Evolutionary conservation across 768 basidiomycete species (phyloP).

Genomic region (Lactarius trivialis): DNA sequence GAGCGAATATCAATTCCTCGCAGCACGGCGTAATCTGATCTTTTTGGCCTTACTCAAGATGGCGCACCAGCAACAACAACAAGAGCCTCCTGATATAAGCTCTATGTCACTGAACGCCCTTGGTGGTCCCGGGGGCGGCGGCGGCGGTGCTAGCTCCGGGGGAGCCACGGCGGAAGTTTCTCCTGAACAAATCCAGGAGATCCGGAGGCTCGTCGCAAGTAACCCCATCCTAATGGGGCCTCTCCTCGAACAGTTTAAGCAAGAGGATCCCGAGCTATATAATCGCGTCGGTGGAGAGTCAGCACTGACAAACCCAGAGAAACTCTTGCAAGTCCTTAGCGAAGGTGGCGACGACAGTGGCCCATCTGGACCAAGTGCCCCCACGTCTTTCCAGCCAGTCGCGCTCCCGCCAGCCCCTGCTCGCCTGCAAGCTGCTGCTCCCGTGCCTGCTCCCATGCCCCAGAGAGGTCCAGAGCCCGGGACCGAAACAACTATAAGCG

Average conservation of each 20-base stretch:
- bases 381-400: neutral
- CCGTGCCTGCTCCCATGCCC: neutral
- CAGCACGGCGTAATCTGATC: neutral
- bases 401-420: neutral
- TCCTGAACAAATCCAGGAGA: constrained; percentile 56
- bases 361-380: neutral
- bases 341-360: neutral
- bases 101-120: constrained; percentile 28
- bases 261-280: constrained; percentile 68
- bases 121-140: constrained; percentile 3
- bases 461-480: neutral
- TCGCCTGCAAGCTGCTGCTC: neutral
- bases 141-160: neutral
- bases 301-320: too few species aligned
- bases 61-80: constrained; percentile 58
- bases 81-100: constrained; percentile 13
- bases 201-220: constrained; percentile 64
- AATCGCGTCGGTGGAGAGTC: constrained; percentile 55
- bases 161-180: constrained; percentile 24
- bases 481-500: too few species aligned
- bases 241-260: constrained; percentile 73
- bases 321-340: constrained; percentile 37
- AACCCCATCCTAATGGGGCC: constrained; percentile 78
- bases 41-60: constrained; percentile 35
- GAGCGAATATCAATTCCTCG: constrained; percentile 18